Evolutionary conservation across 805 yeast genomes (phyloP).

Genomic region (Ogataea allantospora): DNA sequence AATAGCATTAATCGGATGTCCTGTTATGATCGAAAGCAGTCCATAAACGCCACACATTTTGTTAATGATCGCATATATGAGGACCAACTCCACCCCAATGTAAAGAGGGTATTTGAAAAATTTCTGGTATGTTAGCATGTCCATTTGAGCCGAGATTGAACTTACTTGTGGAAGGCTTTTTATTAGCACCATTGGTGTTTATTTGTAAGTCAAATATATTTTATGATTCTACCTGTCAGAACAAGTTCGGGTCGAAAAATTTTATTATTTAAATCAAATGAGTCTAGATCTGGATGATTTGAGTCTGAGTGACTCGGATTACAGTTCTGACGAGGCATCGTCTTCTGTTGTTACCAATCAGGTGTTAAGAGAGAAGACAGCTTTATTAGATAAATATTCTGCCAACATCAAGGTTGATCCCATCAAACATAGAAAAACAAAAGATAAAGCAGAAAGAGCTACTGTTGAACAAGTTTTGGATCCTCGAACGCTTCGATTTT

Average conservation of each 20-base stretch:
- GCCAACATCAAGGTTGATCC: constrained; percentile 65
- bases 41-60: constrained; percentile 91
- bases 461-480: constrained; percentile 96
- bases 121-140: constrained; percentile 10
- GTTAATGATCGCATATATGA: constrained; percentile 75
- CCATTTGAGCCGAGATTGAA: not conserved
- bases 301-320: constrained; percentile 14
- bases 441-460: constrained; percentile 90
- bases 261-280: constrained; percentile 3
- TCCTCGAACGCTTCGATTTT: constrained; percentile 85
- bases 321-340: constrained; percentile 9
- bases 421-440: constrained; percentile 55
- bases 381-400: constrained; percentile 60
- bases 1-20: constrained; percentile 77
- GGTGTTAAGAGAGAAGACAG: constrained; percentile 39
- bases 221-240: constrained; percentile 3
- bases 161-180: constrained; percentile 25
- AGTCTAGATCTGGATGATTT: constrained; percentile 4
- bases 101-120: constrained; percentile 60
- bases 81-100: constrained; percentile 79
- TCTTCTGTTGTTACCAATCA: constrained; percentile 3
- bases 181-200: constrained; percentile 12
- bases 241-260: constrained; percentile 7
- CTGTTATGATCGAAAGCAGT: constrained; percentile 78
- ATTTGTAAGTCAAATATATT: not conserved